Percentiles rank a stretch among this genome's conserved stretches.
These are phyloP conservation scores for Canavalia ensiformis DNA, from an alignment of 306 rosid genomes.

Conservation along the genomic window DNA sequence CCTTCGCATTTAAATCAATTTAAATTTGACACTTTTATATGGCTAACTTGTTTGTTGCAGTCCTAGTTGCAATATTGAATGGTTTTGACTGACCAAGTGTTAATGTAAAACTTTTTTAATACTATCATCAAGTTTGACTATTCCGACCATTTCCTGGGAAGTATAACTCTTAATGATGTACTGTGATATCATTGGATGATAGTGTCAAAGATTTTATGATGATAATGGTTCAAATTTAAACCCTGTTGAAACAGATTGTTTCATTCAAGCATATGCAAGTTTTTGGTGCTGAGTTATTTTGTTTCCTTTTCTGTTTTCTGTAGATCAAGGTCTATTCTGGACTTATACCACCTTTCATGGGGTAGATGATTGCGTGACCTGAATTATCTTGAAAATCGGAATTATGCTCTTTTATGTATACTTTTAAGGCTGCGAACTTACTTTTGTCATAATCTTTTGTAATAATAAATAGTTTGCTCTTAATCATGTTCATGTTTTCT, in stretches of 20 bases:
- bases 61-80: background rate
- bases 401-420: background rate
- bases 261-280: background rate
- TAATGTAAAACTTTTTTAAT: background rate
- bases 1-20: background rate
- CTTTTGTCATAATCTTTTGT: conserved; percentile 14
- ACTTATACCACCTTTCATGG: background rate
- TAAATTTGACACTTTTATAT: background rate
- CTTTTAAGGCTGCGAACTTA: background rate
- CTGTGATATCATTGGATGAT: background rate
- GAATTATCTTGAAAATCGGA: background rate
- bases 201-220: background rate
- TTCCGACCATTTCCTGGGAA: background rate
- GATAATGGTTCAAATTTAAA: background rate
- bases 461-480: background rate
- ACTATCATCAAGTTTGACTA: conserved; percentile 4
- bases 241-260: background rate
- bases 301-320: conserved; percentile 1
- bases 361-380: background rate
- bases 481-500: background rate
- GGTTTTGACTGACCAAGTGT: background rate
- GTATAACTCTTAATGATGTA: conserved; percentile 6
- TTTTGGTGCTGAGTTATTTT: conserved; percentile 21
- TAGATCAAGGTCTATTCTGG: background rate
- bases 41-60: background rate